These are phyloP conservation scores for Helicocarpus griseus DNA, from an alignment of 2,329 filamentous ascomycete genomes.

Conservation along the genomic window DNA sequence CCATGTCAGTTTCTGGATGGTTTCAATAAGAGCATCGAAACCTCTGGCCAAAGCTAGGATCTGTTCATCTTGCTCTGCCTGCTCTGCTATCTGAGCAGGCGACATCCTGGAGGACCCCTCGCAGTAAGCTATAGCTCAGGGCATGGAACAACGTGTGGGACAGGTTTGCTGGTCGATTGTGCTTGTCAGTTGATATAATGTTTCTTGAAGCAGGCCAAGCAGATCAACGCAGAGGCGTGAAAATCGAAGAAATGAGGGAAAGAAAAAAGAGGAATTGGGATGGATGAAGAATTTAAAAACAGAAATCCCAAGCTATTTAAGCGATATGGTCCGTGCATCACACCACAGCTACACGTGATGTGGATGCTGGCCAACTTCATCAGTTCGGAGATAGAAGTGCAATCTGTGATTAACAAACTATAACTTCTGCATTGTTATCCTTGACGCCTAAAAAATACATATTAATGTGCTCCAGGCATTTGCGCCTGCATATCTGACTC, in stretches of 20 bases:
- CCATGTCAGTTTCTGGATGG: slow-evolving; percentile 28
- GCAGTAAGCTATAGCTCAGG: neutral
- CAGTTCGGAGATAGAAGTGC: too few species aligned
- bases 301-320: neutral
- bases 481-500: too few species aligned
- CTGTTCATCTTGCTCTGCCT: slow-evolving; percentile 25
- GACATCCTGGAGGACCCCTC: slow-evolving; percentile 18
- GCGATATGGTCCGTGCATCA: neutral
- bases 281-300: neutral
- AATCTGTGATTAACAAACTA: too few species aligned
- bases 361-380: too few species aligned
- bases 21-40: slow-evolving; percentile 34
- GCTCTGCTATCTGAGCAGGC: slow-evolving; percentile 20
- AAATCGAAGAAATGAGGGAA: neutral
- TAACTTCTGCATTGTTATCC: too few species aligned
- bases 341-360: neutral
- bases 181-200: neutral
- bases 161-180: neutral
- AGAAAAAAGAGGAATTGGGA: neutral
- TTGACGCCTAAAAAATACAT: too few species aligned
- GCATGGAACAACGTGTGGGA: neutral
- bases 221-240: neutral
- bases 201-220: neutral
- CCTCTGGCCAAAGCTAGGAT: slow-evolving; percentile 29
- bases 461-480: too few species aligned